Evolutionary conservation across 371 early-diverging fungal species (phyloP), one percentile per base, ranked within the genome.

Genomic region (Nematocida homosporus): DNA sequence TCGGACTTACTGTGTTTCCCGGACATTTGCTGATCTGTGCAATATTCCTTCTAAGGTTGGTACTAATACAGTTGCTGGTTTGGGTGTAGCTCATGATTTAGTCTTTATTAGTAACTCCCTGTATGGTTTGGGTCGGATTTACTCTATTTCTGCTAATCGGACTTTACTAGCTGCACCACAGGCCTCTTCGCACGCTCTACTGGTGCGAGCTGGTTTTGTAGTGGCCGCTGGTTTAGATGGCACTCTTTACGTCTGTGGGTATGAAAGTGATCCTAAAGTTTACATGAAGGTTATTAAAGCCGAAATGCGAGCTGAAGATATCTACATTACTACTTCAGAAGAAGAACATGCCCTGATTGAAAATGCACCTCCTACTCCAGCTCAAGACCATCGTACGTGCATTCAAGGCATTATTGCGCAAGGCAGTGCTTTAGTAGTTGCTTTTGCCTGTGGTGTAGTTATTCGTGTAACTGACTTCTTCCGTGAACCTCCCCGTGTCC

Each of bases 91-190:
- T 10, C 75, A 38, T 20, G 63, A 61, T 35, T 53, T 63, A 18
- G 18, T 72, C 32, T 72, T 72, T 47, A 61, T 72, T 4, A 72
- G 75, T 42, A 72, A 72, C 61, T 72, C 75, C 8, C 50, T 72
- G 35, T 72, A 72, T 64, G 75, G 75, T 23, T 20, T 72, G 38
- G 75, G 75, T 29, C 16, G 75, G 16, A 52, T 72, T 6, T 61
- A 35, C 37, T 60, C 48, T 20, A 42, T 42, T 8, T 8, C 23
- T 29, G 16, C 61, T 8, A 50, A 61, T 23, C 40, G 52, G 23
- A 52, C 35, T 4, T 64, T 72, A 23, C 30, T 72, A n/a, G 57
- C 47, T 10, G 60, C 75, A 5, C 75, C 75, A 18, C 75, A 72
- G 6, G 75, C 75, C n/a, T 29, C 63, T 37, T 63, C 75, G 4